These are phyloP conservation scores for Ceratocystis destructans DNA, from an alignment of 2,329 filamentous ascomycete species.

Conservation along the genomic window DNA sequence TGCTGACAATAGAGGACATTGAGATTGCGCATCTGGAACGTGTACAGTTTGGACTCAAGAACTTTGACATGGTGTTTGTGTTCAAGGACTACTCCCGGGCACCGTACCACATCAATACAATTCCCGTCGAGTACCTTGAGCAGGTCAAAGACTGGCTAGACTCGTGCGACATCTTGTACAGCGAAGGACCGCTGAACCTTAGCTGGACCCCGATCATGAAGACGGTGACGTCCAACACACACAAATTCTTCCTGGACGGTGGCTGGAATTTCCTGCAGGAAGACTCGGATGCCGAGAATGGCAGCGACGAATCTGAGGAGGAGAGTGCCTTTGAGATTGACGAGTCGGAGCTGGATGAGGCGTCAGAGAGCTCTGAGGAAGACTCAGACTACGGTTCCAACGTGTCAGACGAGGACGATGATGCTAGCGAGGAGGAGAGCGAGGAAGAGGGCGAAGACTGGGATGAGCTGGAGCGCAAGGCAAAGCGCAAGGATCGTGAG, in stretches of 20 bases:
- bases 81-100: slow-evolving; percentile 94
- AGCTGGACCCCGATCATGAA: slow-evolving; percentile 99
- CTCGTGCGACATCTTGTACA: slow-evolving; percentile 85
- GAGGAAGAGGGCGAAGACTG: slow-evolving; percentile 74
- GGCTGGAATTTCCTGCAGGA: slow-evolving; percentile 87
- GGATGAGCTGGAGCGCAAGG: slow-evolving; percentile 90
- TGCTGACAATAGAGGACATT: slow-evolving; percentile 87
- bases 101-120: slow-evolving; percentile 92
- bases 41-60: slow-evolving; percentile 93
- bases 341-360: slow-evolving; percentile 74
- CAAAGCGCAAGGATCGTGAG: slow-evolving; percentile 67
- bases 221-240: slow-evolving; percentile 85
- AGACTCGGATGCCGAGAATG: slow-evolving; percentile 75
- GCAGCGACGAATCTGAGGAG: slow-evolving; percentile 57
- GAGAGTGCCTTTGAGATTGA: slow-evolving; percentile 87
- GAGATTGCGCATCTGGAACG: slow-evolving; percentile 93
- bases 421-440: slow-evolving; percentile 42
- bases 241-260: slow-evolving; percentile 88
- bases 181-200: slow-evolving; percentile 87
- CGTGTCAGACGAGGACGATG: slow-evolving; percentile 68
- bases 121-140: slow-evolving; percentile 87
- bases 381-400: slow-evolving; percentile 92
- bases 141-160: slow-evolving; percentile 97
- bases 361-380: slow-evolving; percentile 61
- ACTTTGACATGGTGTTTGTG: slow-evolving; percentile 96